These are phyloP conservation scores for Backusella morwellensis DNA, from an alignment of 192 early-diverging fungal species.

Conservation along the genomic window DNA sequence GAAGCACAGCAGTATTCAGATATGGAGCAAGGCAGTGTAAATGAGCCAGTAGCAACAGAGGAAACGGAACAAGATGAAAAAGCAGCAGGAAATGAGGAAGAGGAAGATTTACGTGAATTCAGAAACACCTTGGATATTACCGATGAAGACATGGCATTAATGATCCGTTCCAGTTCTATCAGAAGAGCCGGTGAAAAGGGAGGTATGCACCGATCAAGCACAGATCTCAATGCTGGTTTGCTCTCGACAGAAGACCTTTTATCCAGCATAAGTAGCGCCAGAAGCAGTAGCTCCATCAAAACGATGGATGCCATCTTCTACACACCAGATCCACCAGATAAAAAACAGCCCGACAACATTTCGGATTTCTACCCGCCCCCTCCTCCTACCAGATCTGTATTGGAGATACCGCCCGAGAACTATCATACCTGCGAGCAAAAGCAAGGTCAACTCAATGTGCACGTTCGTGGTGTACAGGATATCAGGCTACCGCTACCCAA, in stretches of 20 bases:
- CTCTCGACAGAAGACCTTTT: not conserved
- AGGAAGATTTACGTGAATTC: not conserved
- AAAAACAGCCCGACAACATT: not conserved
- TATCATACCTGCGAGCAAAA: not conserved
- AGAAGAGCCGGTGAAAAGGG: not conserved
- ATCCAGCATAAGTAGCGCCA: not conserved
- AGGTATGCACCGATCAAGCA: not conserved
- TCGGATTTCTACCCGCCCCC: not conserved
- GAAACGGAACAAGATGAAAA: not conserved
- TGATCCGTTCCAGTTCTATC: not conserved
- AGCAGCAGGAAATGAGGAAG: not conserved
- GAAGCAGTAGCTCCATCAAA: not conserved
- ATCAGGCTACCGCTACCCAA: conserved; percentile 22
- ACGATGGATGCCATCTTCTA: not conserved
- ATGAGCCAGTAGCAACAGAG: not conserved
- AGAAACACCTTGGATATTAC: not conserved
- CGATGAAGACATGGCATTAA: not conserved
- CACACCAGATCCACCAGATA: not conserved
- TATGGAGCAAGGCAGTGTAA: no score
- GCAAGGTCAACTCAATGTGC: conserved; percentile 29
- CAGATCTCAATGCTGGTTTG: not conserved
- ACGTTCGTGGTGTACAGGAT: conserved; percentile 16
- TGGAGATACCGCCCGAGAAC: not conserved
- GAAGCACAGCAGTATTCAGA: not conserved
- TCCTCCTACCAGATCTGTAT: not conserved